These are phyloP conservation scores for Penicillium concentricum DNA, from an alignment of 2,329 filamentous ascomycete species.

Conservation along the genomic window DNA sequence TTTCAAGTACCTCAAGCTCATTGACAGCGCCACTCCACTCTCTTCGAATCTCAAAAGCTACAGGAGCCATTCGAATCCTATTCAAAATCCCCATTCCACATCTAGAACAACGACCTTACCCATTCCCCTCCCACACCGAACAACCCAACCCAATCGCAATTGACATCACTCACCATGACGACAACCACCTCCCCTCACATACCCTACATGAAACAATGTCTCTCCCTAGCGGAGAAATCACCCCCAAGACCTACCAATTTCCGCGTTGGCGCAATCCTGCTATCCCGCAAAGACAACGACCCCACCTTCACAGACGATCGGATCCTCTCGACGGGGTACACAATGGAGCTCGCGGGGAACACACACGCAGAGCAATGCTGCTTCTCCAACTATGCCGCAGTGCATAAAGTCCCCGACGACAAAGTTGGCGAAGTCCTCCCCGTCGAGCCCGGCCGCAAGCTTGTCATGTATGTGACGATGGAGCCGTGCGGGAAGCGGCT, in stretches of 20 bases:
- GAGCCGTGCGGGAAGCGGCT: conserved; percentile 53
- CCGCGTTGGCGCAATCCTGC: conserved; percentile 87
- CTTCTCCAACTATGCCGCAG: conserved; percentile 63
- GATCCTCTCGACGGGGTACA: conserved; percentile 80
- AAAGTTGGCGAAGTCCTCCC: conserved; percentile 43
- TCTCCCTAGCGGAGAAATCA: conserved; percentile 74
- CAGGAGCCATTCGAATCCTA: not conserved
- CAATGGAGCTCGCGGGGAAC: conserved; percentile 85
- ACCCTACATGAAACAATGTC: conserved; percentile 66
- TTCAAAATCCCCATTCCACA: not conserved
- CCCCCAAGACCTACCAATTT: conserved; percentile 89
- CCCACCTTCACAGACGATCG: conserved; percentile 37
- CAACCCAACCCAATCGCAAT: not conserved
- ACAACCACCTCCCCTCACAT: conserved; percentile 32
- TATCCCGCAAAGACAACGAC: conserved; percentile 43
- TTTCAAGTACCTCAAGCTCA: conserved; percentile 2
- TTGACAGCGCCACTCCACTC: not conserved
- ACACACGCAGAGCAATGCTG: conserved; percentile 96
- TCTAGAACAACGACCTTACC: not conserved
- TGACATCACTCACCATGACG: conserved; percentile 18
- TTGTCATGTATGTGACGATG: conserved; percentile 85
- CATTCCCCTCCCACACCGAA: not conserved
- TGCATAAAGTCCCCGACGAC: conserved; percentile 37
- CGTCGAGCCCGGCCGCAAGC: conserved; percentile 41
- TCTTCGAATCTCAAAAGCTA: not conserved